Evolutionary conservation across 2,329 filamentous ascomycete genomes (phyloP), one percentile per base, ranked within the genome.

Genomic region (Moelleriella libera): DNA sequence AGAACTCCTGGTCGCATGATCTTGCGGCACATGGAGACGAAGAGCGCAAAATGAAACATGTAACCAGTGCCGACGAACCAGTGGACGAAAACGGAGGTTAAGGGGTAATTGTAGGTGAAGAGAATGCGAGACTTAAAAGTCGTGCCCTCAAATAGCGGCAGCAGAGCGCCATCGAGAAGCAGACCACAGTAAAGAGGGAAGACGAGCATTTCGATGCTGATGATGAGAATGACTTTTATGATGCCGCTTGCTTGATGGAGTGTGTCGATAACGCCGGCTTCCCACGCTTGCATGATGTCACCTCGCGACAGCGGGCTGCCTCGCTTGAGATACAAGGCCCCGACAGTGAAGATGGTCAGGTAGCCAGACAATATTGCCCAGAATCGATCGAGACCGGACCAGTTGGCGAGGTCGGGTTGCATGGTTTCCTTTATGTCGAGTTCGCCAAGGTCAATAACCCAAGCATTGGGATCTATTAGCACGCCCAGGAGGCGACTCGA

Each of bases 21-120:
- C 68, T 95, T 96, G 52, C 92, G 83, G 65, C 92, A 98, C 89
- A 98, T 97, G 48, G 89, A 94, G 14, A 98, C 92, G 61, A 98
- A 98, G 3, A 98, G 76, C 5, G 92, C 92, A 62, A 98, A 98
- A 62, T 98, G 92, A 68, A 98, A 98, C 94, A 98, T 98, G 65
- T 98, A 98, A 52, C 89, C 94, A 4, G 92, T 98, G 45, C 92
- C 92, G 48, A 96, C 83, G 60, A 98, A 98, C 92, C 92, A 98
- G 63, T 98, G 92, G 46, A 97, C 85, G 62, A 98, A 98, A 11
- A 94, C 79, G 11, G 90, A 95, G 1, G 88, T 96, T 54, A 90
- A 75, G 0, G 92, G 92, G 51, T 83, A 88, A 51, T 80, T 74
- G 47, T 78, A 69, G 2, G 87, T 87, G 58, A 95, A 98, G 4